These are phyloP conservation scores for Linnemannia schmuckeri DNA, from an alignment of 192 early-diverging fungal genomes.

Conservation along the genomic window DNA sequence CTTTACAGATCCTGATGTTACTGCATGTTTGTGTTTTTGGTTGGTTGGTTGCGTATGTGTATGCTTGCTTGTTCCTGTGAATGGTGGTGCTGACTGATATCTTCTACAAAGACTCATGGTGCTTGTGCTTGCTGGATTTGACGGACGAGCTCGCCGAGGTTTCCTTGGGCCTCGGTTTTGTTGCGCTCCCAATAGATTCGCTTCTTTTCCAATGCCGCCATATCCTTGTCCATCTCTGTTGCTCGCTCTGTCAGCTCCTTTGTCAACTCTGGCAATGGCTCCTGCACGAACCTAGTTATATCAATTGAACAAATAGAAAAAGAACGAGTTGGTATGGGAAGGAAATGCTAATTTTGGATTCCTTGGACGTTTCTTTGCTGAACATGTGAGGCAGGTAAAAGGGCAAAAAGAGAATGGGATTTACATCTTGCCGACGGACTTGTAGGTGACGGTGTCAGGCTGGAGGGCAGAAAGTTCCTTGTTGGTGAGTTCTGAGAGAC, in stretches of 20 bases:
- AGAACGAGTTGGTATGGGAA: background rate
- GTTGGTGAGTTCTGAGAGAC: constrained; percentile 75
- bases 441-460: constrained; percentile 70
- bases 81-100: background rate
- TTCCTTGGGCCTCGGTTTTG: constrained; percentile 63
- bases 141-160: constrained; percentile 55
- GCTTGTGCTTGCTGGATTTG: constrained; percentile 43
- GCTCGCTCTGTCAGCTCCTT: constrained; percentile 55
- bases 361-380: background rate
- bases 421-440: constrained; percentile 83
- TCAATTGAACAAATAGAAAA: background rate
- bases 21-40: too few species aligned
- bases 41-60: too few species aligned
- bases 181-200: constrained; percentile 71
- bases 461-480: constrained; percentile 72
- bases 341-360: background rate
- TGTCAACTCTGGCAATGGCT: constrained; percentile 60
- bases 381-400: background rate
- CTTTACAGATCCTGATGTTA: background rate
- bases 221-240: constrained; percentile 62
- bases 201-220: constrained; percentile 66
- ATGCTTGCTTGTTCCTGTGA: background rate
- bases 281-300: constrained; percentile 66
- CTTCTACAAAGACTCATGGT: background rate
- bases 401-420: background rate